Base-by-base conservation (phyloP, 345 rosid genomes). In the Pugionium dolabratum region DNA sequence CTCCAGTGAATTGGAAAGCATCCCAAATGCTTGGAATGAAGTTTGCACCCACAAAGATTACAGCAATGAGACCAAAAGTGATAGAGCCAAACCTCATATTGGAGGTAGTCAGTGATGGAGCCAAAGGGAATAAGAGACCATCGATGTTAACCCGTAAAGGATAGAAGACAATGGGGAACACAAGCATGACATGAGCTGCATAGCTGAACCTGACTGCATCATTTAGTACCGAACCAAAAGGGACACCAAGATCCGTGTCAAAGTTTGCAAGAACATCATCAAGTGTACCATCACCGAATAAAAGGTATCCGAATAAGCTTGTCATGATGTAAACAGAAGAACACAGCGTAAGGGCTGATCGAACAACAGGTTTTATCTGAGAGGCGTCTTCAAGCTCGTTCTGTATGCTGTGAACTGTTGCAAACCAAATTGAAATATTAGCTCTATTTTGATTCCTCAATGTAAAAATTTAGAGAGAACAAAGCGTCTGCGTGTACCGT, bases 21-120 rank as follows among this genome's bases (percentile, higher is more conserved):
- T 85, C 96, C 97, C 97, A 94, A 71, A 94, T 94, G 84, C 91
- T 90, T 32, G 99, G 99, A 46, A 94, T 90, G 67, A 82, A 85
- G 77, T 85, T 94, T 43, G 95, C 89, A 46, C 99, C 96, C 66
- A 80, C 42, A 75, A 90, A 85, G 71, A 94, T 86, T 9, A 82
- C 18, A 35, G 70, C 5, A 32, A 90, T 78, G 70, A 90, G 95
- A 4, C 72, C 85, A n/a, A 46, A 54, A 43, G 96, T 94, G 59
- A 90, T 45, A 7, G 74, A 76, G 5, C 81, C 78, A 76, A 90
- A 94, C 76, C 97, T 85, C 77, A 47, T n/a, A 72, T 88, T 82
- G 42, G 83, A 85, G 33, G 65, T 67, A 66, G 68, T 69, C 49
- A 90, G 78, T 33, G 95, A 72, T 59, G 82, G 77, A 29, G 95